Base-by-base conservation (phyloP, 1,284 basidiomycete species). In the Marasmius tenuissimus region DNA sequence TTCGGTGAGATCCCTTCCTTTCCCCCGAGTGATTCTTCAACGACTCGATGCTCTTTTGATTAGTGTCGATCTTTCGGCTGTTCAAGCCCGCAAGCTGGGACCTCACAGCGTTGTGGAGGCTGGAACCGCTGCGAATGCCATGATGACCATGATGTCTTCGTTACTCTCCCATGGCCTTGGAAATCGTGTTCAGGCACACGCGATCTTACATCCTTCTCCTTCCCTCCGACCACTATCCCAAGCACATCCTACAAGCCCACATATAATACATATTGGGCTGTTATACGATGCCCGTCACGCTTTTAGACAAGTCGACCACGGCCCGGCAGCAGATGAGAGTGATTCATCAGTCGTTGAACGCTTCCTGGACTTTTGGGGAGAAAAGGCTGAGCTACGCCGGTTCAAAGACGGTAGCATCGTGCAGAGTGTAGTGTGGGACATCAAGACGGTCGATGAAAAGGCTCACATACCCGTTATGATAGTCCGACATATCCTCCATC, bases 351-450 rank as follows among this genome's bases (percentile, higher is more conserved):
- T 78, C 18, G 79, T 85, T 0, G 78, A 83, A 49, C 79, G 77
- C 1, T 99, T 98, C 81, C 86, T 90, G 40, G 83, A 86, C 3
- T 83, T 99, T 65, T 99, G 97, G 97, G 97, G 96, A 1, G 81
- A 87, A 55, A 93, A 94, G 71, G 89, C 96, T 0, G 97, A 99
- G 73, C 79, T 98, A 20, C 86, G 97, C n/a, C 86, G 97, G 18
- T 99, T 99, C 83, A 96, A 98, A 73, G 96, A 99, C 70, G 97
- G 97, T 0, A 85, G 91, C 5, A 98, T 99, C 65, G 74, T 86
- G 7, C 94, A 98, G 74, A 95, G 93, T 71, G 94, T 99, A 12
- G 95, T 98, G 0, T 99, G 97, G 97, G 85, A 91, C 7, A 85
- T 90, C 14, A 82, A 82, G 64, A 87, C 81, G 5, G 80, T 82